Evolutionary conservation across 2,329 filamentous ascomycete genomes (phyloP).

Genomic region (Aspergillus sp.): DNA sequence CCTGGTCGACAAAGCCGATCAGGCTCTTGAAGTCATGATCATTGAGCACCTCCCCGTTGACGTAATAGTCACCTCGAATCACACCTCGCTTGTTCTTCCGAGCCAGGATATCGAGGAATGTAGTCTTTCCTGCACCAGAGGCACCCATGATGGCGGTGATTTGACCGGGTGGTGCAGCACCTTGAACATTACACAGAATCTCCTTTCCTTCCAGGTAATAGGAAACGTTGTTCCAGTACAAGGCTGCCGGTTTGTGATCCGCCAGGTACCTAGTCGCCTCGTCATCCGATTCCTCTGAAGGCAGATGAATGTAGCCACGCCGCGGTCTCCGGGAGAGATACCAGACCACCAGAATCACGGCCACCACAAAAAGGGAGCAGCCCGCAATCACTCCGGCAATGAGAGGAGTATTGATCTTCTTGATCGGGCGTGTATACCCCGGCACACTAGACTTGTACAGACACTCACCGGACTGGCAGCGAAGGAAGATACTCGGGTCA

Average conservation of each 20-base stretch:
- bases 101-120: constrained; percentile 89
- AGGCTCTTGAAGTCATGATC: constrained; percentile 84
- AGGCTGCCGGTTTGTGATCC: constrained; percentile 81
- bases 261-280: constrained; percentile 78
- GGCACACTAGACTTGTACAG: constrained; percentile 87
- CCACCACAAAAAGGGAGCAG: constrained; percentile 79
- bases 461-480: constrained; percentile 82
- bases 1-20: constrained; percentile 94
- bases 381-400: constrained; percentile 90
- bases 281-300: constrained; percentile 73
- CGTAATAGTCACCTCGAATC: constrained; percentile 71
- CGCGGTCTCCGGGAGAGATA: constrained; percentile 69
- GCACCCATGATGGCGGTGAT: constrained; percentile 97
- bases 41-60: constrained; percentile 84
- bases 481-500: constrained; percentile 76
- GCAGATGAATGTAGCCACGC: constrained; percentile 60
- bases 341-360: constrained; percentile 74
- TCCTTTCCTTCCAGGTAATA: constrained; percentile 82
- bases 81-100: constrained; percentile 90
- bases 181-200: constrained; percentile 71
- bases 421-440: constrained; percentile 78
- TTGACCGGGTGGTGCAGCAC: constrained; percentile 88
- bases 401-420: constrained; percentile 92
- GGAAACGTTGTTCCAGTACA: constrained; percentile 80
- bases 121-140: constrained; percentile 94